These are phyloP conservation scores for Blastobotrys indianensis DNA, from an alignment of 1,139 yeast genomes.

Conservation along the genomic window DNA sequence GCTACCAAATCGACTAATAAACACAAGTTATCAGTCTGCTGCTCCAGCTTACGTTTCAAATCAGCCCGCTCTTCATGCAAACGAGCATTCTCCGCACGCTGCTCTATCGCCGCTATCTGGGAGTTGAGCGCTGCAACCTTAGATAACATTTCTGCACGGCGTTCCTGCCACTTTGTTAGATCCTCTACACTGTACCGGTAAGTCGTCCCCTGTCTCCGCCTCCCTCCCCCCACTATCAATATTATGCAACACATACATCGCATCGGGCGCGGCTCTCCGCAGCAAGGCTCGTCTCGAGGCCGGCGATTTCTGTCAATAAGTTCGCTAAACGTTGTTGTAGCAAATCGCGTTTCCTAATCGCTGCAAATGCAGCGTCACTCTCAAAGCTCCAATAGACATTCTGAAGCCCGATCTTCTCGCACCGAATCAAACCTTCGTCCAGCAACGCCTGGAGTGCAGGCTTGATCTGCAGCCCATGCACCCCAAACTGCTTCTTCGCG, in stretches of 20 bases:
- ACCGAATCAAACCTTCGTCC: conserved; percentile 43
- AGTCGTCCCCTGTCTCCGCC: too few species aligned
- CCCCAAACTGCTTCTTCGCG: conserved; percentile 43
- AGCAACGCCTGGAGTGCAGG: conserved; percentile 42
- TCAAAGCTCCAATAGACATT: conserved; percentile 52
- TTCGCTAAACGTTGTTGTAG: background rate
- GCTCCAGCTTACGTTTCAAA: background rate
- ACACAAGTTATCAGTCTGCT: conserved; percentile 2
- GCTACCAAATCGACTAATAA: conserved; percentile 1
- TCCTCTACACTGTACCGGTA: background rate
- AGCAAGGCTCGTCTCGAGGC: background rate
- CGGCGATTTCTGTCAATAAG: background rate
- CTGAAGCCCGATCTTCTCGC: conserved; percentile 50
- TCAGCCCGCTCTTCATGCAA: background rate
- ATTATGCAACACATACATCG: background rate
- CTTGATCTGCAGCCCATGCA: conserved; percentile 47
- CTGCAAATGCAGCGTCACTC: conserved; percentile 27
- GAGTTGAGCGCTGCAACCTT: background rate
- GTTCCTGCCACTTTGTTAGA: background rate
- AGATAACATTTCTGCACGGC: background rate
- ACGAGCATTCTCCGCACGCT: background rate
- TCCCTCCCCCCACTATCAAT: background rate
- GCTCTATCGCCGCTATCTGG: background rate
- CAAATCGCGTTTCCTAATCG: background rate
- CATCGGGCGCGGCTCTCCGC: background rate